These are phyloP conservation scores for Coffea eugenioides DNA, from an alignment of 257 asterid genomes.

Conservation along the genomic window DNA sequence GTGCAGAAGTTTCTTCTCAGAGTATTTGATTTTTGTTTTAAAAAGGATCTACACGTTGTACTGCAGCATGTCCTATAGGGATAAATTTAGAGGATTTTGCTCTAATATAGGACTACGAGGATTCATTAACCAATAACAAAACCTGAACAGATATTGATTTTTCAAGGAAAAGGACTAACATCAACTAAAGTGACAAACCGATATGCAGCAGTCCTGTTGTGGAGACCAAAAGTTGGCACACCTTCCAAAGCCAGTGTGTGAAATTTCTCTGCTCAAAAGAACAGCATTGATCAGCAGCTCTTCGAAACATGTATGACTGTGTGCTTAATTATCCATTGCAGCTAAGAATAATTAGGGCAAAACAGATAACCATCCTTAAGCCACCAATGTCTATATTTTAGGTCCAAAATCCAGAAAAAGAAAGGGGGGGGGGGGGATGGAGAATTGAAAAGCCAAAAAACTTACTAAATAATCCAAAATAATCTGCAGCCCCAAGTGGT, in stretches of 20 bases:
- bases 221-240: constrained; percentile 74
- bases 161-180: constrained; percentile 52
- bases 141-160: background rate
- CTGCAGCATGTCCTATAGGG: background rate
- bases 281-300: constrained; percentile 4
- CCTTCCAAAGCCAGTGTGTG: constrained; percentile 94
- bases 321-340: too few species aligned
- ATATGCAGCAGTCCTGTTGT: constrained; percentile 82
- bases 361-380: too few species aligned
- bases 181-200: constrained; percentile 95
- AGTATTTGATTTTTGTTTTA: background rate
- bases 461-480: constrained; percentile 83
- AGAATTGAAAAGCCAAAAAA: background rate
- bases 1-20: background rate
- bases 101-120: background rate
- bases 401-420: background rate
- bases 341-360: too few species aligned
- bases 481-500: constrained; percentile 98
- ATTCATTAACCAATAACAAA: background rate
- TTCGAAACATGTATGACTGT: background rate
- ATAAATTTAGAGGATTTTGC: background rate
- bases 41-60: background rate
- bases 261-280: constrained; percentile 56
- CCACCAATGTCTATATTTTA: background rate
- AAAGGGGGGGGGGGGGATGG: background rate